Conservation (phyloP, 1,284 basidiomycete species). For the Cystobasidium slooffiae region DNA sequence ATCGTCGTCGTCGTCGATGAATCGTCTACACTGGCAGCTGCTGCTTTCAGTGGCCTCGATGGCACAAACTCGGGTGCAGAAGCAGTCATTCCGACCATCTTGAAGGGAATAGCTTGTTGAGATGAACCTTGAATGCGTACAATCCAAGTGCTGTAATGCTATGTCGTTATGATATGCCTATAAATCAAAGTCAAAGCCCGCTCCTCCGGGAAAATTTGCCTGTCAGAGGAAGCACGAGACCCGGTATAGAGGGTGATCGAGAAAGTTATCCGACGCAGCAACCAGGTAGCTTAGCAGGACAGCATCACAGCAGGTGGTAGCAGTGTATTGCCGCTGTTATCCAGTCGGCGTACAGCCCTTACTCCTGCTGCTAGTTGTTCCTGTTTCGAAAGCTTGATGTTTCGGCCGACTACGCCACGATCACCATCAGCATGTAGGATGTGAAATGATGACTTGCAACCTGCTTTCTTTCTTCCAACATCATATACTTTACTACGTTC, state of each 20-base stretch:
- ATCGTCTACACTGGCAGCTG: neutral
- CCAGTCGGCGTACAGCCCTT: too few species aligned
- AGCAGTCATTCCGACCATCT: slow-evolving; percentile 33
- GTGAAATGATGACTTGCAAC: neutral
- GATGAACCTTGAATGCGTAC: neutral
- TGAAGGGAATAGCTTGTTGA: neutral
- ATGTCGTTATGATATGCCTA: neutral
- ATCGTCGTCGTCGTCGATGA: neutral
- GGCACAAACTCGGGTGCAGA: slow-evolving; percentile 35
- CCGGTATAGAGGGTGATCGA: neutral
- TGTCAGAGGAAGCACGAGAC: too few species aligned
- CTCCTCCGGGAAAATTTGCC: slow-evolving; percentile 8
- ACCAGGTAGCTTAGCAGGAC: too few species aligned
- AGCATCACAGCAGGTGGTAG: too few species aligned
- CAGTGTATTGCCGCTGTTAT: too few species aligned
- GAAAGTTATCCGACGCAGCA: neutral
- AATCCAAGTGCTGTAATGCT: neutral
- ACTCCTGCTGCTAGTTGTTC: too few species aligned
- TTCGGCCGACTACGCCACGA: neutral
- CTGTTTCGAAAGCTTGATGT: neutral
- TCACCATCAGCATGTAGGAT: neutral
- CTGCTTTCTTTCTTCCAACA: neutral
- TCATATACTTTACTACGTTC: neutral
- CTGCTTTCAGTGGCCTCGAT: slow-evolving; percentile 15
- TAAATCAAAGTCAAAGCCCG: too few species aligned